Evolutionary conservation across 2,329 filamentous ascomycete genomes (phyloP).

Genomic region (Neonectria ditissima): DNA sequence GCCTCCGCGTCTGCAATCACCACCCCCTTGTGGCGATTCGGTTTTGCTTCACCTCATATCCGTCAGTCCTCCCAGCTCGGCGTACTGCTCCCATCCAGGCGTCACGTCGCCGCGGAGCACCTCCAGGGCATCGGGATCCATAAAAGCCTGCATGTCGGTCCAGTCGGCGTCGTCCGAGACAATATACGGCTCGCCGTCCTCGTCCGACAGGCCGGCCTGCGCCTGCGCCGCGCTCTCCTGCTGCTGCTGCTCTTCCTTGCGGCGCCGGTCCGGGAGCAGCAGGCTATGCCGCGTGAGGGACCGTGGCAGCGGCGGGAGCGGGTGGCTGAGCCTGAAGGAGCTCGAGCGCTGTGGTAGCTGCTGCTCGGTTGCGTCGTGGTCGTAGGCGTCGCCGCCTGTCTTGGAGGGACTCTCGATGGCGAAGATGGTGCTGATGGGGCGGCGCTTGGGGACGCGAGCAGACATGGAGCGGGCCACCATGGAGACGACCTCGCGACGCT

Average conservation of each 20-base stretch:
- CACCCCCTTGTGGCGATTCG: slow-evolving; percentile 3
- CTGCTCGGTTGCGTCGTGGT: slow-evolving; percentile 37
- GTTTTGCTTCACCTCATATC: slow-evolving; percentile 47
- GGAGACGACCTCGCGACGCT: slow-evolving; percentile 45
- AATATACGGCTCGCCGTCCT: slow-evolving; percentile 44
- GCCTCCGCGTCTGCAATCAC: not conserved
- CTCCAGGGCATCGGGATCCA: slow-evolving; percentile 41
- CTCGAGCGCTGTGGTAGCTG: slow-evolving; percentile 26
- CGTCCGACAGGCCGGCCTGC: slow-evolving; percentile 17
- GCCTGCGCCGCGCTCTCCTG: not conserved
- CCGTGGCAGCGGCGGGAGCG: slow-evolving; percentile 12
- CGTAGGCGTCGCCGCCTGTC: slow-evolving; percentile 43
- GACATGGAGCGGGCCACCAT: slow-evolving; percentile 44
- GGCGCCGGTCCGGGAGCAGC: slow-evolving; percentile 39
- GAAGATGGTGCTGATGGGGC: slow-evolving; percentile 46
- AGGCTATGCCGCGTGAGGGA: slow-evolving; percentile 40
- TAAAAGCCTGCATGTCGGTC: slow-evolving; percentile 53
- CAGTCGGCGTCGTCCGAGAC: slow-evolving; percentile 51
- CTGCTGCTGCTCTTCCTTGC: not conserved
- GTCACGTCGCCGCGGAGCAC: slow-evolving; percentile 41
- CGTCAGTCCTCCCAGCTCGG: slow-evolving; percentile 59
- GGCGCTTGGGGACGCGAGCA: slow-evolving; percentile 40
- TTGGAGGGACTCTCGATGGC: slow-evolving; percentile 42
- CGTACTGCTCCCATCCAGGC: slow-evolving; percentile 60
- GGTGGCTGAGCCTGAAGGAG: slow-evolving; percentile 14